Conservation (phyloP, 345 rosid genomes). For the Orychophragmus violaceus region DNA sequence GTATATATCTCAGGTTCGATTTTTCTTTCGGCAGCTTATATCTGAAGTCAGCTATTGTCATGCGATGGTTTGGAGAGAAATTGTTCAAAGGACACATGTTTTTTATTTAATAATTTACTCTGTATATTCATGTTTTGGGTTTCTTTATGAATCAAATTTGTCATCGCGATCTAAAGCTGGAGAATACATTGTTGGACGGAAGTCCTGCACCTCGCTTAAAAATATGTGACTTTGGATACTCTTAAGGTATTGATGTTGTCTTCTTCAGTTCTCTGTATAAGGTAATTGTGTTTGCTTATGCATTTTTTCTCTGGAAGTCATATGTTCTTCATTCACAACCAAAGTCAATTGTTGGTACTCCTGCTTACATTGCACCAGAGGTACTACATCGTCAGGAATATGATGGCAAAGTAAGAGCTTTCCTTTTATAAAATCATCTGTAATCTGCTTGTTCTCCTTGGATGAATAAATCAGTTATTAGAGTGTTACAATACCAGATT, state of each 20-base stretch:
- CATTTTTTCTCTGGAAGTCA: slow-evolving; percentile 41
- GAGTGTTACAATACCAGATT: slow-evolving; percentile 41
- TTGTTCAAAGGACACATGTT: background rate
- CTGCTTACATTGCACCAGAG: slow-evolving; percentile 96
- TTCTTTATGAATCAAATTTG: slow-evolving; percentile 72
- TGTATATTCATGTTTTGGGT: background rate
- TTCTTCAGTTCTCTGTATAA: background rate
- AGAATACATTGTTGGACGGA: slow-evolving; percentile 87
- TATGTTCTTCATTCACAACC: slow-evolving; percentile 94
- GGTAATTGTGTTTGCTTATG: background rate
- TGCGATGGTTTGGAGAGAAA: slow-evolving; percentile 20
- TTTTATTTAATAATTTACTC: background rate
- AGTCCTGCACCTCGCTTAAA: slow-evolving; percentile 89
- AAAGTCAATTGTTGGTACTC: slow-evolving; percentile 93
- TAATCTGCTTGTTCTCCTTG: background rate
- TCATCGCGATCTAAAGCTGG: slow-evolving; percentile 85
- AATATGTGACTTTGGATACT: slow-evolving; percentile 91
- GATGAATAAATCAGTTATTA: background rate
- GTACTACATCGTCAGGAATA: slow-evolving; percentile 72
- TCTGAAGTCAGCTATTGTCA: slow-evolving; percentile 35
- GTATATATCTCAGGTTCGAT: slow-evolving; percentile 30
- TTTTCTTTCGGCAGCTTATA: slow-evolving; percentile 34
- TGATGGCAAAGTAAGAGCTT: slow-evolving; percentile 75
- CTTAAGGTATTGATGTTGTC: slow-evolving; percentile 55
- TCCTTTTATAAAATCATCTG: background rate